Evolutionary conservation across 768 basidiomycete species (phyloP).

Genomic region (Clathrus columnatus): DNA sequence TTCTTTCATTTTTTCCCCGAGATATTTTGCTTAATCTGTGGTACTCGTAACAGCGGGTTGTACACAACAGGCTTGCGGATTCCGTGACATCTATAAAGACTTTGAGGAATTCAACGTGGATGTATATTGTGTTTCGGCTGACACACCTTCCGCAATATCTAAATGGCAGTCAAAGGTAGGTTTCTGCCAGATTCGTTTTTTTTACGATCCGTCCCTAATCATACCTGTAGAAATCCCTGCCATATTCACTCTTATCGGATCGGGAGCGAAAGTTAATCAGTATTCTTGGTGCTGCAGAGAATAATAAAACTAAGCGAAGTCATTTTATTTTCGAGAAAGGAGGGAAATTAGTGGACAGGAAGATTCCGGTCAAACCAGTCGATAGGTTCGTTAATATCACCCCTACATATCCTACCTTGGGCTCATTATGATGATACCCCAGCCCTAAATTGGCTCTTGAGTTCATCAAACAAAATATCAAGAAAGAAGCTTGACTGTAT

Average conservation of each 20-base stretch:
- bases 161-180: slow-evolving; percentile 84
- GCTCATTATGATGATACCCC: slow-evolving; percentile 4
- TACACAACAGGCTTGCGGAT: slow-evolving; percentile 88
- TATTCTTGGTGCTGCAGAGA: slow-evolving; percentile 71
- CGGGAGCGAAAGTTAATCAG: slow-evolving; percentile 73
- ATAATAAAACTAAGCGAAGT: slow-evolving; percentile 80
- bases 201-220: slow-evolving; percentile 8
- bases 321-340: slow-evolving; percentile 93
- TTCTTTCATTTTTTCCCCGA: neutral
- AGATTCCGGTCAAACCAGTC: slow-evolving; percentile 75
- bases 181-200: neutral
- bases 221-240: slow-evolving; percentile 59
- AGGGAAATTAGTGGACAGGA: slow-evolving; percentile 79
- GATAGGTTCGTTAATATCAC: slow-evolving; percentile 51
- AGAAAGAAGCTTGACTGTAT: neutral
- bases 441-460: slow-evolving; percentile 60
- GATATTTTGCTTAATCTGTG: slow-evolving; percentile 1
- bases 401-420: neutral
- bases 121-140: slow-evolving; percentile 81
- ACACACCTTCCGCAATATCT: slow-evolving; percentile 60
- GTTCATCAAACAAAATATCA: slow-evolving; percentile 42
- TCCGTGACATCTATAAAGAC: slow-evolving; percentile 73
- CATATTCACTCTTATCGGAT: slow-evolving; percentile 83
- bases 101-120: slow-evolving; percentile 60
- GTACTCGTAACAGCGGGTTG: slow-evolving; percentile 58